These are phyloP conservation scores for Cryptococcus sp. DNA, from an alignment of 1,284 basidiomycete genomes.

Conservation along the genomic window DNA sequence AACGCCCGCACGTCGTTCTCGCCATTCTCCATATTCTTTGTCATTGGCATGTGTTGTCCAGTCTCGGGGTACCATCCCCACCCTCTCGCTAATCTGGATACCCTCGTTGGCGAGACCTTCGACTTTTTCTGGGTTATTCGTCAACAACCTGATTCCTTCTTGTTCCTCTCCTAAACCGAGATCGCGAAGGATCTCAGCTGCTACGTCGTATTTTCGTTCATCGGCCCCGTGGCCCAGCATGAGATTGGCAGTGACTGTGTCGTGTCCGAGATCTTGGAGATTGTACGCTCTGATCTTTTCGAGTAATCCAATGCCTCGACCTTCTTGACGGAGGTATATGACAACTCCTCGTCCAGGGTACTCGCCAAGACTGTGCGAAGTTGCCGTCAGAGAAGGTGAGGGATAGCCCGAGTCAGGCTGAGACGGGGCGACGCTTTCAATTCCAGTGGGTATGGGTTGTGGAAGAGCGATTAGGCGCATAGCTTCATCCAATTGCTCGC, in stretches of 20 bases:
- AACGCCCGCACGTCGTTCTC: slow-evolving; percentile 60
- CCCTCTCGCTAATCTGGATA: slow-evolving; percentile 73
- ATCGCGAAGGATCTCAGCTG: slow-evolving; percentile 83
- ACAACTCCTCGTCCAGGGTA: slow-evolving; percentile 83
- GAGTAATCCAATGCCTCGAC: slow-evolving; percentile 93
- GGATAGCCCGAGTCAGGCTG: neutral
- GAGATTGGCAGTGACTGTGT: slow-evolving; percentile 95
- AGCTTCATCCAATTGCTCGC: slow-evolving; percentile 96
- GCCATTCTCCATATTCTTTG: slow-evolving; percentile 48
- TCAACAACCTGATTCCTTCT: slow-evolving; percentile 72
- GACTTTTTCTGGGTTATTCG: slow-evolving; percentile 98
- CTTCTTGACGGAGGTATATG: slow-evolving; percentile 96
- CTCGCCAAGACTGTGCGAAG: neutral
- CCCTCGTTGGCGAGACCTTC: slow-evolving; percentile 80
- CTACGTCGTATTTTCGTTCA: slow-evolving; percentile 88
- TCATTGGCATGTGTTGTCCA: slow-evolving; percentile 58
- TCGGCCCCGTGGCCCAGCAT: slow-evolving; percentile 93
- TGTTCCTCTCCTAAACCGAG: slow-evolving; percentile 61
- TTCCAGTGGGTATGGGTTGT: slow-evolving; percentile 27
- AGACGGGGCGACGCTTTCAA: slow-evolving; percentile 48
- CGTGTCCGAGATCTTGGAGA: slow-evolving; percentile 94
- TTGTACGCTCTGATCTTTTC: slow-evolving; percentile 99
- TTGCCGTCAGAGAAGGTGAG: slow-evolving; percentile 4
- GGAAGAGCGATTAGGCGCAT: slow-evolving; percentile 83
- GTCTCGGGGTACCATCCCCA: slow-evolving; percentile 89